Percentiles rank a stretch among this genome's conserved stretches.
Conservation (phyloP, 805 yeast species). For the Torulaspora gathmanii region DNA sequence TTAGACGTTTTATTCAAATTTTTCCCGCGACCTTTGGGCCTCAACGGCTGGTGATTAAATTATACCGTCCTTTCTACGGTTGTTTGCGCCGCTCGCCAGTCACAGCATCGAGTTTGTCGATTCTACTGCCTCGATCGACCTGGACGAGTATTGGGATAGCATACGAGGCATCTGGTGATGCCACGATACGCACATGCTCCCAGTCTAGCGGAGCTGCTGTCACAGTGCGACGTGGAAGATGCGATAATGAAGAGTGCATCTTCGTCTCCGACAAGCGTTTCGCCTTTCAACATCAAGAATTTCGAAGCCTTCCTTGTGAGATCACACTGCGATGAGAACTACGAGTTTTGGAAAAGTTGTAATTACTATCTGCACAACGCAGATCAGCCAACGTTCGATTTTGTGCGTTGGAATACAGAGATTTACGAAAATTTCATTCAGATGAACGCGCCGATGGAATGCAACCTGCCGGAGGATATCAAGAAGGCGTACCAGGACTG, state of each 20-base stretch:
- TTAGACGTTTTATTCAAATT: too few species aligned
- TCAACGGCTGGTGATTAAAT: too few species aligned
- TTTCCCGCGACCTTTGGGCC: too few species aligned
- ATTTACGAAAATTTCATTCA: slow-evolving; percentile 25
- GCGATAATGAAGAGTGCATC: slow-evolving; percentile 1
- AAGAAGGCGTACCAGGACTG: slow-evolving; percentile 22
- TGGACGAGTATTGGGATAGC: too few species aligned
- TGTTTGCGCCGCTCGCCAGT: not conserved
- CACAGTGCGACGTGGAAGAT: slow-evolving; percentile 6
- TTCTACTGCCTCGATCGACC: too few species aligned
- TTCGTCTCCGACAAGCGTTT: slow-evolving; percentile 1
- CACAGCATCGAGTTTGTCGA: too few species aligned
- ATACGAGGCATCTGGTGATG: not conserved
- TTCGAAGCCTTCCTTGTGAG: slow-evolving; percentile 24
- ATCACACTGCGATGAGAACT: slow-evolving; percentile 34
- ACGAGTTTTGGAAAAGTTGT: slow-evolving; percentile 22
- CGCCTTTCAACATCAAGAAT: slow-evolving; percentile 18
- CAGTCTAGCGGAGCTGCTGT: slow-evolving; percentile 5
- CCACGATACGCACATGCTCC: slow-evolving; percentile 1
- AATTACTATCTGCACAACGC: slow-evolving; percentile 9
- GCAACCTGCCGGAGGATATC: slow-evolving; percentile 30
- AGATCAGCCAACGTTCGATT: slow-evolving; percentile 10
- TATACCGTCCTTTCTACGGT: not conserved
- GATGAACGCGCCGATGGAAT: slow-evolving; percentile 29
- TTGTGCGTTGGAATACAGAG: slow-evolving; percentile 22